Evolutionary conservation across 2,329 filamentous ascomycete genomes (phyloP).

Genomic region (Colletotrichum shisoi): DNA sequence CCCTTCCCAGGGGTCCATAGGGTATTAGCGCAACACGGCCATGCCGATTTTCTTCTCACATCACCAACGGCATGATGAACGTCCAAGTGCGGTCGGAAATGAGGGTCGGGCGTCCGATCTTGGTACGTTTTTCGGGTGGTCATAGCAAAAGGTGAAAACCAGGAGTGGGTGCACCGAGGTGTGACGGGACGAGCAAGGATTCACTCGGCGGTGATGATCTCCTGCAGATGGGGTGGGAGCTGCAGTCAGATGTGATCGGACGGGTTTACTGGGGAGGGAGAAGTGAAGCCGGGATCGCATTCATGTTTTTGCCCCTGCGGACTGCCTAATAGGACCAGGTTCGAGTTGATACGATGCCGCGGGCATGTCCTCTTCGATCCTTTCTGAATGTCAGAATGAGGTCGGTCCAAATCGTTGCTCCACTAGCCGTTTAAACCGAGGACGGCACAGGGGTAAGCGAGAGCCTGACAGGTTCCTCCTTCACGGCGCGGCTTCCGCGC

Average conservation of each 20-base stretch:
- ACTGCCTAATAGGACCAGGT: not conserved
- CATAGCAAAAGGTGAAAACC: conserved; percentile 8
- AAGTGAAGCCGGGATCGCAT: conserved; percentile 17
- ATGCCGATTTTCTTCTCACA: not conserved
- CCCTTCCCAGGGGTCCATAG: conserved; percentile 26
- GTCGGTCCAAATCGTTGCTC: conserved; percentile 11
- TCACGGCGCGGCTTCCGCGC: conserved; percentile 24
- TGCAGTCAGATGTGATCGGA: conserved; percentile 33
- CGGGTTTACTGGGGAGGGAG: not conserved
- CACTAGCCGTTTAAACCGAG: conserved; percentile 19
- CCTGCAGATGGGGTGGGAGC: conserved; percentile 26
- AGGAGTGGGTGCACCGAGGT: conserved; percentile 4
- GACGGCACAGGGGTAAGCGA: conserved; percentile 36
- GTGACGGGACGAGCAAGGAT: conserved; percentile 30
- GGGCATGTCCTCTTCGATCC: conserved; percentile 7
- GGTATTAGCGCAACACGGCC: conserved; percentile 7
- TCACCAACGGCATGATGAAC: not conserved
- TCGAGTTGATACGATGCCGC: conserved; percentile 19
- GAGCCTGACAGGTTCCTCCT: conserved; percentile 23
- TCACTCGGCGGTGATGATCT: conserved; percentile 36
- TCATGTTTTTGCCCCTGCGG: conserved; percentile 27
- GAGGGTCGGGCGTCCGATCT: conserved; percentile 4
- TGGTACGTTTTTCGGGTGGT: conserved; percentile 1
- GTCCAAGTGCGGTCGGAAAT: not conserved
- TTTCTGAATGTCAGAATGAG: not conserved